A percentile compares a stretch with the other conserved stretches of the same genome.
These are phyloP conservation scores for Cladophialophora yegresii DNA, from an alignment of 2,329 filamentous ascomycete species.

Conservation along the genomic window DNA sequence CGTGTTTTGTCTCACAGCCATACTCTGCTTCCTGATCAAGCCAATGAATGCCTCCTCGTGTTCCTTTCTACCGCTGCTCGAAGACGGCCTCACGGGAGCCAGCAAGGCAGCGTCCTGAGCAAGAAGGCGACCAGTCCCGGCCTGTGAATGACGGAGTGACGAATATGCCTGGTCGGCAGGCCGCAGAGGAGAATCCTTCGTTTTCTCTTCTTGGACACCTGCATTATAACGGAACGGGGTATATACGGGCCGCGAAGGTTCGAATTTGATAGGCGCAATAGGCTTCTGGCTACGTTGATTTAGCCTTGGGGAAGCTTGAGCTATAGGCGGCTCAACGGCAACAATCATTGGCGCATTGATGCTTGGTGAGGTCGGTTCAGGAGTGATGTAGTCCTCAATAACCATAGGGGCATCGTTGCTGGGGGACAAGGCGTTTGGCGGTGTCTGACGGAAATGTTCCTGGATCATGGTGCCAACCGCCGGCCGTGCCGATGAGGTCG, in stretches of 20 bases:
- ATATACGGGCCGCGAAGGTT: conserved; percentile 47
- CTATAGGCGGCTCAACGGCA: conserved; percentile 7
- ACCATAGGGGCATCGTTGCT: conserved; percentile 37
- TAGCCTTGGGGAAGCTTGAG: conserved; percentile 12
- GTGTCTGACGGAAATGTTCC: conserved; percentile 31
- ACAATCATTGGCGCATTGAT: conserved; percentile 30
- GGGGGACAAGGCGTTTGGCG: conserved; percentile 26
- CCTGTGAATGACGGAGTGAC: conserved; percentile 49
- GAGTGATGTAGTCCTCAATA: conserved; percentile 34
- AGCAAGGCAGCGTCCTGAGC: conserved; percentile 38
- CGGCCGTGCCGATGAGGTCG: background rate
- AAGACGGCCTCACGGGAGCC: conserved; percentile 33
- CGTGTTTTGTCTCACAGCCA: conserved; percentile 29
- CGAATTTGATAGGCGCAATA: conserved; percentile 33
- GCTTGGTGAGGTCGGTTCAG: conserved; percentile 32
- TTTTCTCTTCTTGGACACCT: conserved; percentile 45
- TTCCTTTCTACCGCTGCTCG: conserved; percentile 38
- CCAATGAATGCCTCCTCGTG: conserved; percentile 52
- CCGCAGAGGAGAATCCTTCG: conserved; percentile 43
- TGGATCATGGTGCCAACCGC: conserved; percentile 2
- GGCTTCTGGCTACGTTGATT: conserved; percentile 18
- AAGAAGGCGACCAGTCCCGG: conserved; percentile 49
- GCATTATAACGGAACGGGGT: conserved; percentile 51
- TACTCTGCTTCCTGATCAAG: conserved; percentile 50
- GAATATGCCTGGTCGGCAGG: conserved; percentile 53